Base-by-base conservation (phyloP, 306 rosid species). In the Cucurbita argyrosperma region DNA sequence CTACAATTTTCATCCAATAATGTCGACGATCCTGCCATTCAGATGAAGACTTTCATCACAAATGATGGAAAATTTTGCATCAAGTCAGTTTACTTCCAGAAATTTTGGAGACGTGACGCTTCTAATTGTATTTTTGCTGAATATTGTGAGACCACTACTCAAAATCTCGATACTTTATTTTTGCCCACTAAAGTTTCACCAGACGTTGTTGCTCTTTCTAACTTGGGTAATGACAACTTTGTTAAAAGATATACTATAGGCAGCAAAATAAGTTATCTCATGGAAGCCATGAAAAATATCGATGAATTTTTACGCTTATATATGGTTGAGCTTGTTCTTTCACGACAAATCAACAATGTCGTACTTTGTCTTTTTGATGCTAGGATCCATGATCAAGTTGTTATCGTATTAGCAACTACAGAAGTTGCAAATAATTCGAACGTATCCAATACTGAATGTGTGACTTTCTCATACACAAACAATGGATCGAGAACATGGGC, bases 381-480 rank as follows among this genome's bases (percentile, higher is more conserved):
- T 0, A 64, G 11, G 19, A 40, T 40, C 5, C 0, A 0, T 8
- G 46, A n/a, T 5, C 7, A 10, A n/a, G 15, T 1, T 7, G 12
- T 15, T 12, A 11, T 47, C 4, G 15, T 15, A 38, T 11, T 58
- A 58, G n/a, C 64, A 58, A 58, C 2, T 12, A 1, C 0, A 26
- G 5, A 15, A 26, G n/a, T 64, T 13, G 39, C 45, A 5, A 78
- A 78, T 10, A 10, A 21, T 9, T 3, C 55, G 9, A 10, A 10
- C 8, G 0, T 1, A 5, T 1, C 35, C 5, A 10, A 8, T 0
- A 42, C 0, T 16, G 18, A 13, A 15, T 6, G 4, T 1, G 5
- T 37, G 16, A 35, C 15, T 1, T 2, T 61, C 12, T 7, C 67
- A 37, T 37, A 6, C 2, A 2, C 10, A 13, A 9, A 37, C 5